Evolutionary conservation across 768 basidiomycete species (phyloP), one percentile per base, ranked within the genome.

Genomic region (Boletellus emodensis): DNA sequence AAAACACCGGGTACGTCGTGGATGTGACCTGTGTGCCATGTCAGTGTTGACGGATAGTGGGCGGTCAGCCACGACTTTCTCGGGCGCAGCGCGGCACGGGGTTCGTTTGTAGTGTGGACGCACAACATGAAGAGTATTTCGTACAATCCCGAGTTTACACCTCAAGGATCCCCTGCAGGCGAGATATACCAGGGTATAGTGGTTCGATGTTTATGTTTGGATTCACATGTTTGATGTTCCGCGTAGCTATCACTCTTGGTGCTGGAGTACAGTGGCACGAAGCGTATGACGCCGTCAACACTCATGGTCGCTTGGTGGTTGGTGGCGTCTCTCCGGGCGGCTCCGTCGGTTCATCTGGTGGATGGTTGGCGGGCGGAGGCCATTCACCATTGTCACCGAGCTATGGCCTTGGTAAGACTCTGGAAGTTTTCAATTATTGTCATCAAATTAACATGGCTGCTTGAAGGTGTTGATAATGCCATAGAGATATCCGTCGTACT

Each of bases 361-460:
- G 79, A 28, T 81, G 77, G 74, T 47, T 76, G 1, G 65, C 70
- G 22, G 79, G 79, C 18, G 78, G 75, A 2, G 78, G 79, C 3
- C 77, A 81, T 48, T 73, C 73, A 44, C 58, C 24, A 6, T 54
- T 78, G 3, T 65, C 75, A 0, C 69, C 76, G 7, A 58, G 37
- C 11, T 68, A 72, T 42, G 79, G 79, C 6, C 69, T 80, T 13
- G 75, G 75, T 76, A 56, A 26, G 46, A 15, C 26, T 18, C 20
- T n/a, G 15, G 3, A 6, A 7, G 4, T n/a, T 44, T 2, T 1
- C 14, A 3, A 20, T 28, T 17, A 9, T 11, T 3, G 30, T 26
- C 24, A 30, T 9, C 2, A 20, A 39, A 14, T 34, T 35, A 32
- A 57, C 30, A 1, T 7, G 24, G 24, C 24, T 26, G 8, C 13